Percentiles rank a stretch among this genome's conserved stretches.
These are phyloP conservation scores for Ustilago loliicola DNA, from an alignment of 1,284 basidiomycete genomes.

Conservation along the genomic window DNA sequence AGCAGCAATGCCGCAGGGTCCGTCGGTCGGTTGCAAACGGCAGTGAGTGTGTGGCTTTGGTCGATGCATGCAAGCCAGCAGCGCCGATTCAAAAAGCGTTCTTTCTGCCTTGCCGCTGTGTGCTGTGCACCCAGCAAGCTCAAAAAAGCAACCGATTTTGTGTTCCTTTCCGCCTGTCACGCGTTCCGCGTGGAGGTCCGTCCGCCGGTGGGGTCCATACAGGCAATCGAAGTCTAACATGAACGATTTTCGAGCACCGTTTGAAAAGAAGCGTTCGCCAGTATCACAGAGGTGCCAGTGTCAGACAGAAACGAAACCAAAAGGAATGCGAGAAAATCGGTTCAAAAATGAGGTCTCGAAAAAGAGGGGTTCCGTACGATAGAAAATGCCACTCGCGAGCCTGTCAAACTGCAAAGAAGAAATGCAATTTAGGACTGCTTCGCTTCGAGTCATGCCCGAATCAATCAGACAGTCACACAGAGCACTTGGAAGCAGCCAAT, in stretches of 20 bases:
- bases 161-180: not conserved
- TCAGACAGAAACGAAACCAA: no score
- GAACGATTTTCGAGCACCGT: no score
- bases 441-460: slow-evolving; percentile 28
- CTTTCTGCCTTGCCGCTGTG: not conserved
- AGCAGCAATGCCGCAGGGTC: not conserved
- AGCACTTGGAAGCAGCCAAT: slow-evolving; percentile 11
- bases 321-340: not conserved
- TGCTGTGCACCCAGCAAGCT: no score
- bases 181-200: slow-evolving; percentile 40
- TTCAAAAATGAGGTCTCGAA: slow-evolving; percentile 1
- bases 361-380: slow-evolving; percentile 8
- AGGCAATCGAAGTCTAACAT: not conserved
- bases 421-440: slow-evolving; percentile 2
- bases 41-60: not conserved
- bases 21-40: not conserved
- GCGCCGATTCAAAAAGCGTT: slow-evolving; percentile 5
- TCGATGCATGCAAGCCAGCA: slow-evolving; percentile 3
- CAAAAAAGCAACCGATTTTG: slow-evolving; percentile 1
- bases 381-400: not conserved
- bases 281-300: no score
- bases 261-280: no score
- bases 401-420: not conserved
- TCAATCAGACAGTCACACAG: slow-evolving; percentile 1
- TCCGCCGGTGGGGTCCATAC: slow-evolving; percentile 14